A percentile compares a stretch with the other conserved stretches of the same genome.
Evolutionary conservation across 768 basidiomycete genomes (phyloP).

Genomic region (Amanita jacksonii): DNA sequence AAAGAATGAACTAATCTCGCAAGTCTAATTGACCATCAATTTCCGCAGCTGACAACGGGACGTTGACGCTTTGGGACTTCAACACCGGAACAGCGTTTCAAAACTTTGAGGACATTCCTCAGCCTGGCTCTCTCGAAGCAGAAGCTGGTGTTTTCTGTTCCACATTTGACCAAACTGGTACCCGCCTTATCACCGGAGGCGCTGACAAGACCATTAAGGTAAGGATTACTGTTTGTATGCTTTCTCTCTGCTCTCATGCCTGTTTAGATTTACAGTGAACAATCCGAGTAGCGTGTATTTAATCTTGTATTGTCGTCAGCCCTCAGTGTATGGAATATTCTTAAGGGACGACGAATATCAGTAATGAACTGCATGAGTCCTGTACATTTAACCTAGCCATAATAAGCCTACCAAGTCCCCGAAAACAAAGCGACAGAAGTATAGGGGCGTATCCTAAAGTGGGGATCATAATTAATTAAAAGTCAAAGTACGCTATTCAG

Average conservation of each 20-base stretch:
- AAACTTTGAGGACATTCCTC: slow-evolving; percentile 85
- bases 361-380: no score
- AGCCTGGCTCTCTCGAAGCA: slow-evolving; percentile 96
- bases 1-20: slow-evolving; percentile 2
- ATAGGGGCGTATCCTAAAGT: slow-evolving; percentile 9
- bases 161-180: slow-evolving; percentile 93
- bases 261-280: slow-evolving; percentile 57
- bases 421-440: neutral
- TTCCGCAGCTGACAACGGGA: slow-evolving; percentile 69
- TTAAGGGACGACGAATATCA: no score
- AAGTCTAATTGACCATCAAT: no score
- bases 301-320: neutral
- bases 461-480: no score
- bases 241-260: neutral
- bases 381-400: slow-evolving; percentile 9
- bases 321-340: neutral
- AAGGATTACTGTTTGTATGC: slow-evolving; percentile 10
- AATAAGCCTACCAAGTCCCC: slow-evolving; percentile 2
- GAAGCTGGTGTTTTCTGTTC: slow-evolving; percentile 97
- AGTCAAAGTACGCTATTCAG: no score
- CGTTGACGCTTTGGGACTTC: slow-evolving; percentile 91
- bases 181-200: slow-evolving; percentile 88
- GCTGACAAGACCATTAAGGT: slow-evolving; percentile 99
- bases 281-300: slow-evolving; percentile 35
- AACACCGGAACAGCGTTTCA: slow-evolving; percentile 93